phyloP scores from a whole-genome alignment of 257 asterid genomes.

The Solanum corneliomulleri region DNA sequence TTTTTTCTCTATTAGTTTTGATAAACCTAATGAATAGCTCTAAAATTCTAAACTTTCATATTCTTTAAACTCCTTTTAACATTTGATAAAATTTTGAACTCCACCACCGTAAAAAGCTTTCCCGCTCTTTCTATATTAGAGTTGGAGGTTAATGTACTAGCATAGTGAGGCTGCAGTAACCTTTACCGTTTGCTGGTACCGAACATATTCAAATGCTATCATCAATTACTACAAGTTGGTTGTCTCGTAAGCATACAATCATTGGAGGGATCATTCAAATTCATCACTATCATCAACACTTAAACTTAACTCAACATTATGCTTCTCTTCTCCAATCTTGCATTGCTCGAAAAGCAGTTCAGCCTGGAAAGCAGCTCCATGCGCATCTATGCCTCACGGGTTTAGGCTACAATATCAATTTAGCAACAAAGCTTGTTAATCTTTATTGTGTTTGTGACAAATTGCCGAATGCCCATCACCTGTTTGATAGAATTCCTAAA shows the following conservation, averaged over 20 bases:
- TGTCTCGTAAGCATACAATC: not conserved
- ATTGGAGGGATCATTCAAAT: not conserved
- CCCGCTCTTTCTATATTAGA: too few species aligned
- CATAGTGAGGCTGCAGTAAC: not conserved
- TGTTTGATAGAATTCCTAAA: conserved; percentile 51
- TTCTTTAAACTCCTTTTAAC: too few species aligned
- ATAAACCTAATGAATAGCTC: too few species aligned
- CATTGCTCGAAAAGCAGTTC: conserved; percentile 21
- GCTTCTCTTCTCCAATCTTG: conserved; percentile 35
- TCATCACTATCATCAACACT: not conserved
- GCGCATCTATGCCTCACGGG: conserved; percentile 32
- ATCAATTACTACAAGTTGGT: not conserved
- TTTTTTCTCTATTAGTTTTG: too few species aligned
- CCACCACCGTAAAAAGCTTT: too few species aligned
- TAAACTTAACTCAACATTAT: conserved; percentile 6
- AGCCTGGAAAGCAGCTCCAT: conserved; percentile 53
- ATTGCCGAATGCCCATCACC: conserved; percentile 25
- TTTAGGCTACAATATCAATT: conserved; percentile 9
- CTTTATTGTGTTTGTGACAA: conserved; percentile 29
- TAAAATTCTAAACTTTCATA: too few species aligned
- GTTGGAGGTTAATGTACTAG: not conserved
- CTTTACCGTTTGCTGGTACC: not conserved
- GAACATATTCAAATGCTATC: not conserved
- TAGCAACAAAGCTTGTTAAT: conserved; percentile 48
- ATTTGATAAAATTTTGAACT: too few species aligned